Evolutionary conservation across 192 early-diverging fungal species (phyloP), one percentile per base, ranked within the genome.

Genomic region (Coemansia sp.): DNA sequence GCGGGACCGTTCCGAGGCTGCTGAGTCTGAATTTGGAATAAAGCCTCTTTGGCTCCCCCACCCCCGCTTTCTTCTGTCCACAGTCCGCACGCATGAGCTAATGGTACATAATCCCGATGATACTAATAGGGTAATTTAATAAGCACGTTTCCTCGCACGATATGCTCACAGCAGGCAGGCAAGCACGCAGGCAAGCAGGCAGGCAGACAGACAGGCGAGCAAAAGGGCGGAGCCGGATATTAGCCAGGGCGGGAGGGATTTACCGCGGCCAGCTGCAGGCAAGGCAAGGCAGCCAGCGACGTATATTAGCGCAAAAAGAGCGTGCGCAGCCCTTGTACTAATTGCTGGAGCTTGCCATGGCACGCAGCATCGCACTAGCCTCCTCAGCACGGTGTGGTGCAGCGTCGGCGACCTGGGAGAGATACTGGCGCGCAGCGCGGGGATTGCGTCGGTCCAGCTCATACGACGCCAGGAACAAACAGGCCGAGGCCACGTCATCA

Each of bases 401-500:
- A 18, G 53, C 65, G 41, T 74, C 83, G 30, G 78, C 64, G 4
- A 83, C 69, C 60, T 77, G 75, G 4, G 71, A 52, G 32, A 83
- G 64, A 27, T 83, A 83, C 44, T 55, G 62, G 39, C 37, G 60
- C 3, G 81, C 81, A 11, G 38, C 69, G 11, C 55, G 43, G 8
- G 63, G 27, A 41, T 78, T 70, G 24, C 69, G 65, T 3, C 75
- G 81, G 27, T 71, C 75, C 8, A 72, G 56, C 67, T 83, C 81
- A 59, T 69, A 78, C 13, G 62, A 34, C 0, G 81, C 81, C 64
- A 83, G 16, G 49, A 69, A 83, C 39, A 83, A 22, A 20, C 81
- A 83, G 1, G 82, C 82, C 3, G 66, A 68, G 1, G 73, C 71
- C 43, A 79, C 56, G 59, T 79, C 82, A 61, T 84, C 82, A 15